A percentile compares a stretch with the other conserved stretches of the same genome.
These are phyloP conservation scores for Cystobasidium pallidum DNA, from an alignment of 1,284 basidiomycete genomes.

Conservation along the genomic window DNA sequence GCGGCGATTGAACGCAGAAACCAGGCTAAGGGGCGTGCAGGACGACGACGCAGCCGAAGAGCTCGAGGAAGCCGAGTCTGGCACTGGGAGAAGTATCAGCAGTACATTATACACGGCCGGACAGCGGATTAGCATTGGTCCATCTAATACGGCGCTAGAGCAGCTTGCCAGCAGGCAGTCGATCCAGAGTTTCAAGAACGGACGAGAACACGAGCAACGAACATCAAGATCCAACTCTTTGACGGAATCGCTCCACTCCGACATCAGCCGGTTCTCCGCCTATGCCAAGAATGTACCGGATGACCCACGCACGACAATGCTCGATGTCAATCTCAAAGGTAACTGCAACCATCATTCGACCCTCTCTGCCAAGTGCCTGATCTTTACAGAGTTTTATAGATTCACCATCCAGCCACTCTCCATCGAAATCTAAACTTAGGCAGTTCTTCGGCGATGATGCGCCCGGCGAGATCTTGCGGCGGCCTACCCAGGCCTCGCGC, in stretches of 20 bases:
- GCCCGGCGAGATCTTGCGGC: conserved; percentile 31
- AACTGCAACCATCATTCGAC: not conserved
- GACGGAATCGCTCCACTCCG: conserved; percentile 31
- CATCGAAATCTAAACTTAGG: conserved; percentile 63
- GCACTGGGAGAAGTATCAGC: conserved; percentile 9
- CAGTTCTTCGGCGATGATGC: conserved; percentile 75
- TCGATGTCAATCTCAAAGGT: conserved; percentile 17
- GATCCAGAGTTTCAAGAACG: not conserved
- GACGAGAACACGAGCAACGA: not conserved
- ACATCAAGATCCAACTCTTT: conserved; percentile 35
- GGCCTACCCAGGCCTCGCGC: conserved; percentile 14
- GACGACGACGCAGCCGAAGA: conserved; percentile 23
- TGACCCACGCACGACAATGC: not conserved
- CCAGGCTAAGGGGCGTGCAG: not conserved
- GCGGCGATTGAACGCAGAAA: conserved; percentile 12
- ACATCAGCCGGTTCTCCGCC: not conserved
- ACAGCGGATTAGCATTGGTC: conserved; percentile 4
- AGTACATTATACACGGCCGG: conserved; percentile 9
- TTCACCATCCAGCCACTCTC: conserved; percentile 36
- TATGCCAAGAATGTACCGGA: conserved; percentile 1
- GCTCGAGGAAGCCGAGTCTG: conserved; percentile 7
- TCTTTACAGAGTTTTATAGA: not conserved
- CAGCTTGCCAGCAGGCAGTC: conserved; percentile 12
- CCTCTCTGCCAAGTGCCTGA: not conserved
- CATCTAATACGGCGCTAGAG: not conserved